phyloP scores from a whole-genome alignment of 495 filamentous ascomycete genomes.

The Talaromyces ruber region DNA sequence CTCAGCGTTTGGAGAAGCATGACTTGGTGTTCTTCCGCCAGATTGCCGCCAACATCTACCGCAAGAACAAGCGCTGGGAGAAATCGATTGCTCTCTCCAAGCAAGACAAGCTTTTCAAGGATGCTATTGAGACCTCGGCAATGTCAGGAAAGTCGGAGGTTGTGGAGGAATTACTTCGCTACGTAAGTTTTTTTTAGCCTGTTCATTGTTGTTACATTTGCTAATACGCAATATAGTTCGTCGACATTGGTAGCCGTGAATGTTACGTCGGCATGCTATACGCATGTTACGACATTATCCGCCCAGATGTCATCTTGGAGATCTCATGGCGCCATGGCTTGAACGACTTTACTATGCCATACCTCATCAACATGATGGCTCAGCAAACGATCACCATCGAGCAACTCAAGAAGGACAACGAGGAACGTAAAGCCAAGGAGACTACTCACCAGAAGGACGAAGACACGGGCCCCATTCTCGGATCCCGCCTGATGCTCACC shows the following conservation, averaged over 20 bases:
- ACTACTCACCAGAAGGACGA: slow-evolving; percentile 79
- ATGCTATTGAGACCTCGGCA: slow-evolving; percentile 98
- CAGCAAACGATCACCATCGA: slow-evolving; percentile 84
- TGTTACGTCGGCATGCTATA: slow-evolving; percentile 99
- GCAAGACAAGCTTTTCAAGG: slow-evolving; percentile 99
- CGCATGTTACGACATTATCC: slow-evolving; percentile 95
- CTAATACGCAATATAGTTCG: slow-evolving; percentile 61
- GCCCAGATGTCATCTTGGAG: slow-evolving; percentile 85
- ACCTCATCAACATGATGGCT: slow-evolving; percentile 96
- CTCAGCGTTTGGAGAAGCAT: slow-evolving; percentile 88
- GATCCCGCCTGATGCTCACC: slow-evolving; percentile 95
- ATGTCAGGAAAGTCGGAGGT: slow-evolving; percentile 85
- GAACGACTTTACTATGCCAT: slow-evolving; percentile 97
- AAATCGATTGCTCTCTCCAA: slow-evolving; percentile 98
- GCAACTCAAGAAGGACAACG: slow-evolving; percentile 87
- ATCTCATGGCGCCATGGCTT: slow-evolving; percentile 95
- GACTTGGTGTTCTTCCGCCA: slow-evolving; percentile 99
- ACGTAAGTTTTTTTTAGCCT: slow-evolving; percentile 58
- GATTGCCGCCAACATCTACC: slow-evolving; percentile 96
- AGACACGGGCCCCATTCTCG: slow-evolving; percentile 88
- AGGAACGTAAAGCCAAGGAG: slow-evolving; percentile 89
- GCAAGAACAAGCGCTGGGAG: slow-evolving; percentile 99
- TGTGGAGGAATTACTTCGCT: slow-evolving; percentile 90
- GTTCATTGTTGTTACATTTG: slow-evolving; percentile 7
- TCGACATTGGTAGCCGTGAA: slow-evolving; percentile 97